Evolutionary conservation across 2,329 filamentous ascomycete genomes (phyloP).

Genomic region (Phaeophleospora eucalypticola): DNA sequence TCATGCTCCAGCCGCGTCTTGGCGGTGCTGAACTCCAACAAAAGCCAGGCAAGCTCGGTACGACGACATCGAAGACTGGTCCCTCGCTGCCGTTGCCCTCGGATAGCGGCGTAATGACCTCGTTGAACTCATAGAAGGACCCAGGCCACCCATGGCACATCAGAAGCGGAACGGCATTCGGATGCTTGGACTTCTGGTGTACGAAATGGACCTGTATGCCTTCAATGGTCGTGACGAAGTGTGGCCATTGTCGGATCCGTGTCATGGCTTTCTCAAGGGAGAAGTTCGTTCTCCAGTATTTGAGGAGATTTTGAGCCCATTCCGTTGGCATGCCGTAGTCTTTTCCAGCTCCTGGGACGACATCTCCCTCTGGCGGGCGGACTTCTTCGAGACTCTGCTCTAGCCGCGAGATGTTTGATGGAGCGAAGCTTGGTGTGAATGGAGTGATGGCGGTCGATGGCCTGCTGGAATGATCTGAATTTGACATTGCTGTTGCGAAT

Average conservation of each 20-base stretch:
- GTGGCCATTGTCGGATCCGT: constrained; percentile 31
- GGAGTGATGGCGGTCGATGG: constrained; percentile 28
- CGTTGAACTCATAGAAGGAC: constrained; percentile 43
- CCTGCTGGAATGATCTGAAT: too few species aligned
- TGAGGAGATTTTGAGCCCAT: constrained; percentile 35
- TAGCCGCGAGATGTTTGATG: constrained; percentile 35
- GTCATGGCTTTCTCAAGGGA: constrained; percentile 33
- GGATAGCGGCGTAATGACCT: constrained; percentile 36
- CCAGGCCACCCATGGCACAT: constrained; percentile 46
- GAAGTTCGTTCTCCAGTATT: constrained; percentile 34
- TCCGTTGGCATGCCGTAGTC: constrained; percentile 34
- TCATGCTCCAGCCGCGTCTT: constrained; percentile 33
- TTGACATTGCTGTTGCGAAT: too few species aligned
- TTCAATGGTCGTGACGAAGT: constrained; percentile 37
- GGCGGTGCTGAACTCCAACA: constrained; percentile 43
- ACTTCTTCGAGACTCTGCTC: constrained; percentile 36
- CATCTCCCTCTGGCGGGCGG: constrained; percentile 30
- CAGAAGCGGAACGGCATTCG: constrained; percentile 39
- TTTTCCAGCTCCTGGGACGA: constrained; percentile 35
- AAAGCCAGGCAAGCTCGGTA: constrained; percentile 55
- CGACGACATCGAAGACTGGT: constrained; percentile 53
- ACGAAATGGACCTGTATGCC: constrained; percentile 38
- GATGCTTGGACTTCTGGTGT: constrained; percentile 34
- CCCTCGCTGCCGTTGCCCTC: constrained; percentile 28
- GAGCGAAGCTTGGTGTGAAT: constrained; percentile 34